phyloP scores from a whole-genome alignment of 129 eudicot genomes.

The Flaveria ramosissima region DNA sequence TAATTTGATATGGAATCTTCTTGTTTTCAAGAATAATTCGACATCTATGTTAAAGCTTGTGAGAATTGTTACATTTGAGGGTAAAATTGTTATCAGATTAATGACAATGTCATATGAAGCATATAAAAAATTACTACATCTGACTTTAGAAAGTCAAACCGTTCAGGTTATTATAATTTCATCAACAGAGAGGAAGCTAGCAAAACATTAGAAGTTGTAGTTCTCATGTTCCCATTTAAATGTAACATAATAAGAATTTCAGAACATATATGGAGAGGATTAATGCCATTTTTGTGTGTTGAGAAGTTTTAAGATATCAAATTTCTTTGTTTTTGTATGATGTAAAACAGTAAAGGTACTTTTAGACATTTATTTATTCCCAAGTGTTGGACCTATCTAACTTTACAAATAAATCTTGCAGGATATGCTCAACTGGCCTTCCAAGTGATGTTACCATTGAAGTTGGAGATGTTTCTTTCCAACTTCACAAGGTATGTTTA shows the following conservation, averaged over 20 bases:
- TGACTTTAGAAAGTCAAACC: too few species aligned
- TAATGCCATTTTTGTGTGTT: conserved; percentile 2
- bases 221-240: background rate
- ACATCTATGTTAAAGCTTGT: background rate
- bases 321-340: too few species aligned
- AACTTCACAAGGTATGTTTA: conserved; percentile 63
- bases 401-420: conserved; percentile 27
- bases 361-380: too few species aligned
- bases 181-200: conserved; percentile 12
- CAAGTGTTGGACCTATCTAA: too few species aligned
- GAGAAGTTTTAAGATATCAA: too few species aligned
- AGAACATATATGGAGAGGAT: background rate
- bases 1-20: too few species aligned
- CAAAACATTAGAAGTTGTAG: background rate
- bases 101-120: background rate
- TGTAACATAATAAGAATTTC: too few species aligned
- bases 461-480: conserved; percentile 64
- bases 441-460: conserved; percentile 64
- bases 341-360: too few species aligned
- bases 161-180: background rate
- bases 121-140: background rate
- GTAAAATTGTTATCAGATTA: background rate
- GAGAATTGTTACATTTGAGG: background rate
- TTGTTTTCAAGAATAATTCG: background rate
- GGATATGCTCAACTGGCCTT: conserved; percentile 70